These are phyloP conservation scores for Paxillus involutus DNA, from an alignment of 768 basidiomycete species.

Conservation along the genomic window DNA sequence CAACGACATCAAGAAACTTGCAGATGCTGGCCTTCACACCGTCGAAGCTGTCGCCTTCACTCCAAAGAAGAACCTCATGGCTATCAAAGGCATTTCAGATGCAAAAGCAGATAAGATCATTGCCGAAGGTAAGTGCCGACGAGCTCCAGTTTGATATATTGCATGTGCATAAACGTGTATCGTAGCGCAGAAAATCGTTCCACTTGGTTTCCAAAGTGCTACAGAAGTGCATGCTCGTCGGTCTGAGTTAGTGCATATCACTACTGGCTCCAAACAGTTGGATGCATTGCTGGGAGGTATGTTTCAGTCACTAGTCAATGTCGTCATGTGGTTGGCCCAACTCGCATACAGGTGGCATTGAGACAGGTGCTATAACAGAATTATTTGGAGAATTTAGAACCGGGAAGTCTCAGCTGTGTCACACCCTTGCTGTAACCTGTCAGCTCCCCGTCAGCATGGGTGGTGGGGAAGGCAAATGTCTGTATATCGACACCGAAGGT, in stretches of 20 bases:
- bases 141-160: background rate
- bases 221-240: slow-evolving; percentile 96
- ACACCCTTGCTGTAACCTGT: slow-evolving; percentile 97
- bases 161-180: slow-evolving; percentile 8
- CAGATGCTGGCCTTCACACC: slow-evolving; percentile 89
- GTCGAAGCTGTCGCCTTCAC: slow-evolving; percentile 96
- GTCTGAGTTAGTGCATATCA: slow-evolving; percentile 93
- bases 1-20: slow-evolving; percentile 93
- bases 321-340: slow-evolving; percentile 11
- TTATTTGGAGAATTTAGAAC: slow-evolving; percentile 98
- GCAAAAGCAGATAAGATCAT: slow-evolving; percentile 97
- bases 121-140: slow-evolving; percentile 64
- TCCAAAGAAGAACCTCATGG: slow-evolving; percentile 86
- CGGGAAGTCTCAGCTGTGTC: slow-evolving; percentile 97
- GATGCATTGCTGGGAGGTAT: slow-evolving; percentile 93
- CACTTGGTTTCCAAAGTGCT: slow-evolving; percentile 96
- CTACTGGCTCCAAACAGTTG: slow-evolving; percentile 93
- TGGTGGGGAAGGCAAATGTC: slow-evolving; percentile 97
- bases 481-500: slow-evolving; percentile 99
- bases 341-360: slow-evolving; percentile 73
- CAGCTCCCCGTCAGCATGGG: slow-evolving; percentile 98
- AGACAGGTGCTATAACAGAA: slow-evolving; percentile 98
- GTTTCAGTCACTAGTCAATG: slow-evolving; percentile 9
- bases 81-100: slow-evolving; percentile 96
- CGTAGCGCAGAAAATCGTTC: slow-evolving; percentile 91